These are phyloP conservation scores for Acacia melanoxylon DNA, from an alignment of 306 rosid genomes.

Conservation along the genomic window DNA sequence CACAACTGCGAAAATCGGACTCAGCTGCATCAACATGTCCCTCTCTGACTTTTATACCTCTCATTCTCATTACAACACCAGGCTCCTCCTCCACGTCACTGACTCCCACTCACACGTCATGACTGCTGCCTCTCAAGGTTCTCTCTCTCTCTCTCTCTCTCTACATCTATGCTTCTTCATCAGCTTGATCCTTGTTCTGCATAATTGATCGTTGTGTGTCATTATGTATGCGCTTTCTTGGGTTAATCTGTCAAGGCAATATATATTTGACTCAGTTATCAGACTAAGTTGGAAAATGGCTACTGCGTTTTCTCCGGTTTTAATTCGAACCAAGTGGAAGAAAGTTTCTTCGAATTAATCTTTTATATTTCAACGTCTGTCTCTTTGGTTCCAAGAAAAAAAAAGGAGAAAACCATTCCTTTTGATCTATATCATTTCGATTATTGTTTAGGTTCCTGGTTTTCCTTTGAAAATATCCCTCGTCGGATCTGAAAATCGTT, in stretches of 20 bases:
- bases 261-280: background rate
- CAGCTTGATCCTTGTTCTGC: background rate
- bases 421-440: background rate
- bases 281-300: background rate
- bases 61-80: slow-evolving; percentile 33
- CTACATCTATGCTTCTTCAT: background rate
- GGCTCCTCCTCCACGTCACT: slow-evolving; percentile 16
- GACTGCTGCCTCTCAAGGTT: slow-evolving; percentile 41
- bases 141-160: background rate
- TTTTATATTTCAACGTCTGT: background rate
- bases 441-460: background rate
- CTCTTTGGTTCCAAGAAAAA: background rate
- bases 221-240: background rate
- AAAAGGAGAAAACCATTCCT: background rate
- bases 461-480: background rate
- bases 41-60: slow-evolving; percentile 37
- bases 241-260: background rate
- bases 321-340: background rate
- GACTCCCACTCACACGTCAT: slow-evolving; percentile 22
- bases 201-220: background rate
- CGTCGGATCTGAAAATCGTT: background rate
- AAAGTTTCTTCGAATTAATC: background rate
- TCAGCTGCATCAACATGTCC: slow-evolving; percentile 38
- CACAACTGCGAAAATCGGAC: slow-evolving; percentile 26
- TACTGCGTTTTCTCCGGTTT: background rate